Evolutionary conservation across 768 basidiomycete species (phyloP).

Genomic region (Boletus subcaerulescens): DNA sequence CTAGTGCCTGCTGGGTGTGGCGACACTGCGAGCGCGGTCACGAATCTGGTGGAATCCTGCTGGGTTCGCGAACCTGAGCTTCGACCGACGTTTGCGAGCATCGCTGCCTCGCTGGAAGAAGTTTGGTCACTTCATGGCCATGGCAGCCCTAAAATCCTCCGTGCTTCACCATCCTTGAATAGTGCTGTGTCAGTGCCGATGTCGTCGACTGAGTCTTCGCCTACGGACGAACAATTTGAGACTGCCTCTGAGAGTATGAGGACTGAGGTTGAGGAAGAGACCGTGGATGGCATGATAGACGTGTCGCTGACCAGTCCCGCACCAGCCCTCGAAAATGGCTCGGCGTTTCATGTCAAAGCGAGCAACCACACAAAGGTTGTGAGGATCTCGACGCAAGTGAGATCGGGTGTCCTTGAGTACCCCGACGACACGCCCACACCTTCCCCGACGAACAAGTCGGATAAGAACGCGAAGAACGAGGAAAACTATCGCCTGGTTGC

Average conservation of each 20-base stretch:
- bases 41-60: conserved; percentile 48
- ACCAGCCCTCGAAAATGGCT: background rate
- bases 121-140: conserved; percentile 40
- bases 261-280: conserved; percentile 14
- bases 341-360: background rate
- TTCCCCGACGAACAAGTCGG: conserved; percentile 35
- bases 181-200: background rate
- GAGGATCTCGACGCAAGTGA: conserved; percentile 19
- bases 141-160: background rate
- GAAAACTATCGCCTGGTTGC: conserved; percentile 59
- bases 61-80: conserved; percentile 53
- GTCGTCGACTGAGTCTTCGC: conserved; percentile 16
- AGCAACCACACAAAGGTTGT: conserved; percentile 7
- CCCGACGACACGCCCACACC: conserved; percentile 20
- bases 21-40: conserved; percentile 30
- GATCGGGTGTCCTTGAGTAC: background rate
- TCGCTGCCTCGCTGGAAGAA: conserved; percentile 45
- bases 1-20: conserved; percentile 36
- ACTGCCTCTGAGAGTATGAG: conserved; percentile 27
- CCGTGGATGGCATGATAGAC: conserved; percentile 12
- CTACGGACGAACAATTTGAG: conserved; percentile 25
- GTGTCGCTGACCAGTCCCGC: conserved; percentile 18
- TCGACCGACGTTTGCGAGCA: conserved; percentile 52
- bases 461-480: conserved; percentile 54
- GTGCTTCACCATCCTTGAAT: background rate